phyloP scores from a whole-genome alignment of 805 yeast species.

The Candida sphagnicola region DNA sequence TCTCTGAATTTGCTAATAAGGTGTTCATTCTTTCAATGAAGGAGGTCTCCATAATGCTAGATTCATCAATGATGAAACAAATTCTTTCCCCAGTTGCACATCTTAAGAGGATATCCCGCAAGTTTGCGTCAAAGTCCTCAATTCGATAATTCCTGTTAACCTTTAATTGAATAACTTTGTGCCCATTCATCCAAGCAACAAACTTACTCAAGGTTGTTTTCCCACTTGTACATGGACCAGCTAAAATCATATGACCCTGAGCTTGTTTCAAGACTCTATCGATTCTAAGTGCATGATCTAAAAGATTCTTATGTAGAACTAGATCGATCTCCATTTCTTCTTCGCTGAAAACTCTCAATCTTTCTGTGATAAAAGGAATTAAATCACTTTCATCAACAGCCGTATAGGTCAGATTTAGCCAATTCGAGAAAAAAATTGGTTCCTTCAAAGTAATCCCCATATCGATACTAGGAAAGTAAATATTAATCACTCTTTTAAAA shows the following conservation, averaged over 20 bases:
- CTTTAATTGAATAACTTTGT: constrained; percentile 53
- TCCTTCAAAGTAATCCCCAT: constrained; percentile 26
- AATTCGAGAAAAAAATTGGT: constrained; percentile 68
- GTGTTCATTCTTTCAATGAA: constrained; percentile 92
- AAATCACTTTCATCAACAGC: constrained; percentile 51
- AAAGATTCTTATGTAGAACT: constrained; percentile 61
- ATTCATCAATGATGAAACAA: constrained; percentile 78
- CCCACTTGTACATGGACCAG: constrained; percentile 82
- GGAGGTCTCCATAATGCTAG: constrained; percentile 68
- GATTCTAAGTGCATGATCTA: constrained; percentile 72
- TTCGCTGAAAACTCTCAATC: constrained; percentile 70
- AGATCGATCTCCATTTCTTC: constrained; percentile 65
- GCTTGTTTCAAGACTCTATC: constrained; percentile 80
- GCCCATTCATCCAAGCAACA: constrained; percentile 90
- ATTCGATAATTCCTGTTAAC: constrained; percentile 54
- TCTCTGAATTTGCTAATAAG: constrained; percentile 85
- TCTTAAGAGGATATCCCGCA: constrained; percentile 48
- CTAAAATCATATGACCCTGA: constrained; percentile 86
- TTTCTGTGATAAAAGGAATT: constrained; percentile 51
- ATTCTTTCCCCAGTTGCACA: constrained; percentile 53
- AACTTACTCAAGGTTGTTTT: constrained; percentile 72
- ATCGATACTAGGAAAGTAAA: constrained; percentile 47
- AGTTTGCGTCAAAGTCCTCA: constrained; percentile 61
- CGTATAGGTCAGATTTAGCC: constrained; percentile 65
- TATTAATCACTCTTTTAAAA: constrained; percentile 22